phyloP scores from a whole-genome alignment of 345 rosid genomes.

The Rhizophora apiculata region DNA sequence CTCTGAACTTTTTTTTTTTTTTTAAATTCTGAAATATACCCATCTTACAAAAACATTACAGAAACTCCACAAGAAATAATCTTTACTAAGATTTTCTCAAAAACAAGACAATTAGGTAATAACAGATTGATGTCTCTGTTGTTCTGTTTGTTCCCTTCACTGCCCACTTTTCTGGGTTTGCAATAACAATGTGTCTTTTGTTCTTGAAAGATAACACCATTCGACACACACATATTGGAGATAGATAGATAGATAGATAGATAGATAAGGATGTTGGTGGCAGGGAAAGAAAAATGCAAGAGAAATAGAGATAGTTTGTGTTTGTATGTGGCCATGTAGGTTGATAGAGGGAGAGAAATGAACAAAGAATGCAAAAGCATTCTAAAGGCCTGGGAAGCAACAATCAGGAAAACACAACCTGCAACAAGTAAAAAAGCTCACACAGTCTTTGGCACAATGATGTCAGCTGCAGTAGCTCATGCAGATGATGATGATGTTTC shows the following conservation, averaged over 20 bases:
- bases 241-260: too few species aligned
- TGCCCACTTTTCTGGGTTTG: background rate
- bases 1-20: background rate
- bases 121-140: conserved; percentile 2
- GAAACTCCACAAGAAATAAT: too few species aligned
- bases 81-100: too few species aligned
- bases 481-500: conserved; percentile 69
- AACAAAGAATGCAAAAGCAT: conserved; percentile 39
- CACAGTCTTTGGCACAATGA: conserved; percentile 47
- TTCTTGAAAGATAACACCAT: conserved; percentile 12
- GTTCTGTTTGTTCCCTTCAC: conserved; percentile 7
- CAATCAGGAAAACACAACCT: conserved; percentile 38
- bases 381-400: conserved; percentile 39
- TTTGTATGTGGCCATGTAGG: background rate
- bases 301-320: background rate
- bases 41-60: too few species aligned
- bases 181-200: conserved; percentile 9
- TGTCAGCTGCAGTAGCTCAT: conserved; percentile 69
- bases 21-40: too few species aligned
- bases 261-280: too few species aligned
- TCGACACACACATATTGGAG: background rate
- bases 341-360: conserved; percentile 22
- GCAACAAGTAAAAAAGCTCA: conserved; percentile 40
- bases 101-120: too few species aligned
- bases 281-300: too few species aligned